These are phyloP conservation scores for Leptomonas pyrrhocoris DNA, from an alignment of 208 protist genomes.

Conservation along the genomic window DNA sequence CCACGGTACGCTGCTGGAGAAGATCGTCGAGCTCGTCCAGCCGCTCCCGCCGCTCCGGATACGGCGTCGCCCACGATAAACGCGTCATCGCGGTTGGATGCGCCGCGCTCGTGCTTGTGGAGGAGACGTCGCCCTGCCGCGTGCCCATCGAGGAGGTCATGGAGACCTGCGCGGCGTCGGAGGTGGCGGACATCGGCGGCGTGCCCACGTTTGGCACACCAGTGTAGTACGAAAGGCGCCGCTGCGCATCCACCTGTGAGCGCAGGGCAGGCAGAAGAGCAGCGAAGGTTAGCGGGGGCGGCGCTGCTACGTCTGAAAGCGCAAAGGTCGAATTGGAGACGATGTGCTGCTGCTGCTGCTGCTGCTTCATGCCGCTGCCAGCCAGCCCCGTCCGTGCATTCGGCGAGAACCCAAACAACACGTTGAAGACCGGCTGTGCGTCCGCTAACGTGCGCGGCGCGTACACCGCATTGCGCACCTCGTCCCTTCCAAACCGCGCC, in stretches of 20 bases:
- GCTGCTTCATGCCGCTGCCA: slow-evolving; percentile 1
- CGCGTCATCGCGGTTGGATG: neutral
- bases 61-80: neutral
- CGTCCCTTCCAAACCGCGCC: slow-evolving; percentile 60
- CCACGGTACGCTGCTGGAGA: slow-evolving; percentile 30
- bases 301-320: neutral
- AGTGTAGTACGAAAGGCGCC: slow-evolving; percentile 29
- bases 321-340: neutral
- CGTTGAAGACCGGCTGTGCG: slow-evolving; percentile 43
- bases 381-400: neutral
- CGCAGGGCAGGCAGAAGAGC: slow-evolving; percentile 19
- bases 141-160: neutral
- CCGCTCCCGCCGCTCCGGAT: slow-evolving; percentile 33
- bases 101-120: neutral
- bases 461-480: slow-evolving; percentile 71
- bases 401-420: slow-evolving; percentile 38
- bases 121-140: neutral
- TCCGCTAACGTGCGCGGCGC: slow-evolving; percentile 56
- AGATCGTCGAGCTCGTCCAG: slow-evolving; percentile 49
- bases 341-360: neutral
- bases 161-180: neutral
- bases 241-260: neutral
- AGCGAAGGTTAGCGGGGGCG: slow-evolving; percentile 13
- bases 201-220: neutral
- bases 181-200: neutral